A percentile compares a stretch with the other conserved stretches of the same genome.
phyloP scores from a whole-genome alignment of 2,329 filamentous ascomycete species.

The Monosporascus sp. region DNA sequence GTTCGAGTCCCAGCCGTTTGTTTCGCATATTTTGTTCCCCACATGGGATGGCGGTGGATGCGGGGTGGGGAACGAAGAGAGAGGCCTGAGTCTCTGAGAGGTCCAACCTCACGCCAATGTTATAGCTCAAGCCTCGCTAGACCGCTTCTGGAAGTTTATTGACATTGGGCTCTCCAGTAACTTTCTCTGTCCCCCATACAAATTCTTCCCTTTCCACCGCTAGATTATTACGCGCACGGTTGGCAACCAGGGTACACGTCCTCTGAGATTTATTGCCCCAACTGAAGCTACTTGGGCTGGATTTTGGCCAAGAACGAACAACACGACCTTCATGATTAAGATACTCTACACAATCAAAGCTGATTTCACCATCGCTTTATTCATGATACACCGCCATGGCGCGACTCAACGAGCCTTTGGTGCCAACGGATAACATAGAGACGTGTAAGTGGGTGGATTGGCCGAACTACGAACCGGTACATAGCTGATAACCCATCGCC shows the following conservation, averaged over 20 bases:
- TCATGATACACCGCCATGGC: slow-evolving; percentile 55
- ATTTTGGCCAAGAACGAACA: no score
- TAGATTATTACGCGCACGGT: neutral
- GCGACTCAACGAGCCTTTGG: slow-evolving; percentile 70
- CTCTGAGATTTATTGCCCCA: neutral
- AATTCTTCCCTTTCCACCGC: neutral
- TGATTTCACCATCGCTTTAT: neutral
- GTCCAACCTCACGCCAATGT: neutral
- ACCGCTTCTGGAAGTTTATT: slow-evolving; percentile 9
- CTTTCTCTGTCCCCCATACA: neutral
- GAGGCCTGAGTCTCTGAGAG: neutral
- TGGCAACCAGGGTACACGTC: neutral
- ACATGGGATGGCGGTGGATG: no score
- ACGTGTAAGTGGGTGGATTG: slow-evolving; percentile 49
- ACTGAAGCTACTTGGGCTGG: no score
- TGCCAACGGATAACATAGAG: slow-evolving; percentile 65
- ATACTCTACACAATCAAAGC: neutral
- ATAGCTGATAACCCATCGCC: slow-evolving; percentile 1
- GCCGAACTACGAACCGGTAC: neutral
- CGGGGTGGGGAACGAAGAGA: neutral
- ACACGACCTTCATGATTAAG: no score
- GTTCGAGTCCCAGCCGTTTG: no score
- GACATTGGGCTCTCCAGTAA: slow-evolving; percentile 1
- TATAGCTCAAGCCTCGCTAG: neutral
- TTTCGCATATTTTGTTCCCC: no score